A percentile compares a stretch with the other conserved stretches of the same genome.
These are phyloP conservation scores for Cadophora sp. DNA, from an alignment of 2,329 filamentous ascomycete genomes.

Conservation along the genomic window DNA sequence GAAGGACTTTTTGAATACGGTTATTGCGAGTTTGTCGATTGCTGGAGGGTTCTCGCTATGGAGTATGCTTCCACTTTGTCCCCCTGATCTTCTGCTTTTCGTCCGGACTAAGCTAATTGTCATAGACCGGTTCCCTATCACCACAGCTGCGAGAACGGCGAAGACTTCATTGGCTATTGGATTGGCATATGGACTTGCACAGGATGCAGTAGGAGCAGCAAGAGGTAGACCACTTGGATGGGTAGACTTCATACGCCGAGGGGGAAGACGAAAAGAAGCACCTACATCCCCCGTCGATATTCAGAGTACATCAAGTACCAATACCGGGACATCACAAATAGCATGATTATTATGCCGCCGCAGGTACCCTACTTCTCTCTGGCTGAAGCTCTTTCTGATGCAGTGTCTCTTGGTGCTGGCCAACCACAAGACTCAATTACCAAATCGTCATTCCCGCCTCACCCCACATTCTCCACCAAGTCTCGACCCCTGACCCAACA, in stretches of 20 bases:
- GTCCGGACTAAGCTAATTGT: slow-evolving; percentile 10
- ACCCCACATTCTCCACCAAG: slow-evolving; percentile 1
- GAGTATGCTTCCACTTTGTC: slow-evolving; percentile 61
- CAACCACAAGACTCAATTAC: not conserved
- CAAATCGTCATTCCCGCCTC: not conserved
- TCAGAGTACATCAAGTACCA: slow-evolving; percentile 2
- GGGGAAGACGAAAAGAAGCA: slow-evolving; percentile 43
- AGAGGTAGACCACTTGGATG: slow-evolving; percentile 75
- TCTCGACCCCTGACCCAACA: not conserved
- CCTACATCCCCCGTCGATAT: not conserved
- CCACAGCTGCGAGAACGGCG: slow-evolving; percentile 78
- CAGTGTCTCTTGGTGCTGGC: too few species aligned
- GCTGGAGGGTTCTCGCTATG: slow-evolving; percentile 87
- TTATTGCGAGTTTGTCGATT: slow-evolving; percentile 82
- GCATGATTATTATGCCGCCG: slow-evolving; percentile 6
- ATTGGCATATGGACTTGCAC: slow-evolving; percentile 78
- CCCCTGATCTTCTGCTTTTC: slow-evolving; percentile 9
- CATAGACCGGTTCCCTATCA: slow-evolving; percentile 79
- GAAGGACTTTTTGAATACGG: slow-evolving; percentile 81
- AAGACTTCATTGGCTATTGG: slow-evolving; percentile 82
- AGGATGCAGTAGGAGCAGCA: slow-evolving; percentile 74
- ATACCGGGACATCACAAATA: slow-evolving; percentile 1
- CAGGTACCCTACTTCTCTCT: too few species aligned
- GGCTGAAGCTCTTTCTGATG: slow-evolving; percentile 13
- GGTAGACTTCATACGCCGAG: slow-evolving; percentile 65